phyloP scores from a whole-genome alignment of 2,329 filamentous ascomycete species.

The Didymosphaeria variabile region DNA sequence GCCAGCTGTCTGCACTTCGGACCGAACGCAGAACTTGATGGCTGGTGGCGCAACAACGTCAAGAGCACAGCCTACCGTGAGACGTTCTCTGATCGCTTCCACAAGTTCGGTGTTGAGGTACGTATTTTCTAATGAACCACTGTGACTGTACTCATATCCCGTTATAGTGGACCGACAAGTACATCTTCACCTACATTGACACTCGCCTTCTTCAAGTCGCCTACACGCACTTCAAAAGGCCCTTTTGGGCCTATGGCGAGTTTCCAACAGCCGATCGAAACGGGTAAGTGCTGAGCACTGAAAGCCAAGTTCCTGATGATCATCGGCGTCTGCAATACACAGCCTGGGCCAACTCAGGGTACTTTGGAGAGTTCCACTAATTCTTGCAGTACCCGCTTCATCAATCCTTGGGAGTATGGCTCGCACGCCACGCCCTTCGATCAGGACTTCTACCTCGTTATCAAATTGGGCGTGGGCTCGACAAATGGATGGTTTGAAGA shows the following conservation, averaged over 20 bases:
- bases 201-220: conserved; percentile 80
- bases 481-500: conserved; percentile 89
- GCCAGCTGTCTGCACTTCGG: conserved; percentile 86
- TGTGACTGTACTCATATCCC: background rate
- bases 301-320: no score
- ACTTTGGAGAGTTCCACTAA: background rate
- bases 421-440: conserved; percentile 76
- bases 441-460: conserved; percentile 76
- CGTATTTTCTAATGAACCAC: conserved; percentile 9
- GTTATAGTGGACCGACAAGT: conserved; percentile 78
- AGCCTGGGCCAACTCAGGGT: background rate
- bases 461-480: conserved; percentile 79
- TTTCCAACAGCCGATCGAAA: conserved; percentile 73
- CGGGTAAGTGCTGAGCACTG: conserved; percentile 38
- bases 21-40: conserved; percentile 75
- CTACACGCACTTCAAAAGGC: conserved; percentile 75
- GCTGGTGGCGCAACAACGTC: conserved; percentile 84
- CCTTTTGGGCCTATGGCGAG: conserved; percentile 73
- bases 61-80: conserved; percentile 79
- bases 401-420: conserved; percentile 70
- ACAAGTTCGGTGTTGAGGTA: conserved; percentile 78
- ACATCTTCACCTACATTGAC: conserved; percentile 87
- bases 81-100: conserved; percentile 73
- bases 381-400: conserved; percentile 62
- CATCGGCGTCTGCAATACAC: no score